phyloP scores from a whole-genome alignment of 1,284 basidiomycete species.

The Volvariella surrecta region DNA sequence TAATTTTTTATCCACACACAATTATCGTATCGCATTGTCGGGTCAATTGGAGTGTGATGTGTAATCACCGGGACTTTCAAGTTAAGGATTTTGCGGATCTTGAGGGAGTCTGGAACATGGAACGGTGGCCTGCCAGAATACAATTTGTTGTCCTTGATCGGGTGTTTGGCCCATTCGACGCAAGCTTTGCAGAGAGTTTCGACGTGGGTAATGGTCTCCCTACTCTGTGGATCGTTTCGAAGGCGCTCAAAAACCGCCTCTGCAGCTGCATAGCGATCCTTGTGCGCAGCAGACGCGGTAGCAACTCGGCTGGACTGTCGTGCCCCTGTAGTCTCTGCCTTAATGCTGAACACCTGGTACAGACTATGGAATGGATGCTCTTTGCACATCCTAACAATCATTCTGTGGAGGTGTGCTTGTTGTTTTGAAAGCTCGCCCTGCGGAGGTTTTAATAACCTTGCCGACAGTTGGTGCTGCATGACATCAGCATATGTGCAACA shows the following conservation, averaged over 20 bases:
- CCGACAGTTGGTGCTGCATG: conserved; percentile 76
- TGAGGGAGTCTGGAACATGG: conserved; percentile 31
- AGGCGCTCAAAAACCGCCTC: conserved; percentile 58
- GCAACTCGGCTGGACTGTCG: conserved; percentile 34
- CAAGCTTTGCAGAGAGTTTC: conserved; percentile 67
- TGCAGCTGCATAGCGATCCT: conserved; percentile 62
- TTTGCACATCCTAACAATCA: conserved; percentile 71
- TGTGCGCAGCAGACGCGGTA: conserved; percentile 28
- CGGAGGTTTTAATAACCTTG: conserved; percentile 55
- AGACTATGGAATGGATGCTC: conserved; percentile 95
- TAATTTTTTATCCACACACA: conserved; percentile 65
- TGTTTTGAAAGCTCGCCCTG: conserved; percentile 29
- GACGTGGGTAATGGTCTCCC: conserved; percentile 46
- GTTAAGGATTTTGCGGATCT: conserved; percentile 41
- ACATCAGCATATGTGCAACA: conserved; percentile 1
- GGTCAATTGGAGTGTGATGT: conserved; percentile 62
- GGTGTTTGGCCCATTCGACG: conserved; percentile 72
- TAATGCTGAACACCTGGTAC: conserved; percentile 81
- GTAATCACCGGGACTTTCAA: conserved; percentile 82
- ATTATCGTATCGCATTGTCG: conserved; percentile 56
- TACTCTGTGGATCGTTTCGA: conserved; percentile 28
- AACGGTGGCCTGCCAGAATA: conserved; percentile 16
- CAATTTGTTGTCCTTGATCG: conserved; percentile 27
- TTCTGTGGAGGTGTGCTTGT: conserved; percentile 55
- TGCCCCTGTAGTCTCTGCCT: conserved; percentile 23